Conservation (phyloP, 1,284 basidiomycete genomes). For the Fomitiporia mediterranea region DNA sequence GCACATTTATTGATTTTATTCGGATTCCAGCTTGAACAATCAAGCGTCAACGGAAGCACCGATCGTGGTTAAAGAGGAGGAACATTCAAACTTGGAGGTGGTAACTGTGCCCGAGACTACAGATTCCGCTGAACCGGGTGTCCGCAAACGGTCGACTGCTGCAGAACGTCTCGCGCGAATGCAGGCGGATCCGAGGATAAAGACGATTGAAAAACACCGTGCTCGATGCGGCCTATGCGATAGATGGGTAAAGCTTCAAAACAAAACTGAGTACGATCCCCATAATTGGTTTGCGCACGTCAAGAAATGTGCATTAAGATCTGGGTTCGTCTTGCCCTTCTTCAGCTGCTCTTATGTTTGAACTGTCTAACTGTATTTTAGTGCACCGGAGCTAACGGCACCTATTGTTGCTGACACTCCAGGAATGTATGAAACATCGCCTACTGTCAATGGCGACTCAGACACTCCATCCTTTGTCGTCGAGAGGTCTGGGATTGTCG, state of each 20-base stretch:
- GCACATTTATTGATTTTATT: not conserved
- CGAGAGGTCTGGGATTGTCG: not conserved
- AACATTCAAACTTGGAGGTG: not conserved
- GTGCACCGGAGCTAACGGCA: not conserved
- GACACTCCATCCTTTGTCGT: not conserved
- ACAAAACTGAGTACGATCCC: slow-evolving; percentile 20
- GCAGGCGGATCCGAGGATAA: slow-evolving; percentile 18
- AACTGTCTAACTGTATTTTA: not conserved
- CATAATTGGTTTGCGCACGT: slow-evolving; percentile 20
- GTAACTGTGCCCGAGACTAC: not conserved
- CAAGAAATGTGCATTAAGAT: slow-evolving; percentile 15
- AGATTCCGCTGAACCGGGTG: not conserved
- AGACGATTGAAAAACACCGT: slow-evolving; percentile 20
- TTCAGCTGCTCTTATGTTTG: not conserved
- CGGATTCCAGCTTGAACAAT: not conserved
- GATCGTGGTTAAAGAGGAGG: slow-evolving; percentile 4
- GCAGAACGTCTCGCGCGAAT: slow-evolving; percentile 20
- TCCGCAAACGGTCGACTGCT: slow-evolving; percentile 14
- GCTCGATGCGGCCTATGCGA: slow-evolving; percentile 17
- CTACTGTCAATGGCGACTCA: slow-evolving; percentile 3
- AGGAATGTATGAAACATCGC: not conserved
- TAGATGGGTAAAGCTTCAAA: slow-evolving; percentile 21
- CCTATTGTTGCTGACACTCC: not conserved
- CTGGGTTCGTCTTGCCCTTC: slow-evolving; percentile 1
- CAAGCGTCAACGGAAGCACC: slow-evolving; percentile 1